These are phyloP conservation scores for Candida sanyiensis DNA, from an alignment of 805 yeast genomes.

Conservation along the genomic window DNA sequence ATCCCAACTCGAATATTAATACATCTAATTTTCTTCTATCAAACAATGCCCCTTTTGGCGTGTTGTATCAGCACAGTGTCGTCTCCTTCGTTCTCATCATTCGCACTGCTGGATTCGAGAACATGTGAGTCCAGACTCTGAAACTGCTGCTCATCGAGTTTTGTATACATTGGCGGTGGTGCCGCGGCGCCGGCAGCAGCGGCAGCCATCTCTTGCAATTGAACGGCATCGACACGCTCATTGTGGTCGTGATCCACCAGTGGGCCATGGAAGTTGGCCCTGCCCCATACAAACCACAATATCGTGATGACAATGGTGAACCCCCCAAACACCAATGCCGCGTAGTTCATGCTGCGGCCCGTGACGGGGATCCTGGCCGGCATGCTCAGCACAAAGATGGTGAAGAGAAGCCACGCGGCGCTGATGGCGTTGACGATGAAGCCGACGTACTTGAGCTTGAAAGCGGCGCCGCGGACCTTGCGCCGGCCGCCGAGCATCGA, in stretches of 20 bases:
- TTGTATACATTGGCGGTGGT: conserved; percentile 13
- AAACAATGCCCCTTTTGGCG: too few species aligned
- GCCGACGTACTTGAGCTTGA: conserved; percentile 56
- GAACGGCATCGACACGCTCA: conserved; percentile 21
- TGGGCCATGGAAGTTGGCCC: conserved; percentile 58
- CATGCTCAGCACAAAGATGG: conserved; percentile 57
- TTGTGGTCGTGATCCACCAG: conserved; percentile 27
- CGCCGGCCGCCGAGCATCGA: conserved; percentile 52
- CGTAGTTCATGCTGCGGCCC: conserved; percentile 39
- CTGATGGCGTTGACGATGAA: conserved; percentile 57
- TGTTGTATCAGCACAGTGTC: too few species aligned
- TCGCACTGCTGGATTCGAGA: conserved; percentile 7
- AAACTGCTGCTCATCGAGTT: conserved; percentile 21
- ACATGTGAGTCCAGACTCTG: conserved; percentile 18
- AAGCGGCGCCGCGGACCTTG: conserved; percentile 62
- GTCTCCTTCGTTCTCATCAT: too few species aligned
- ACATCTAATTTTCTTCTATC: too few species aligned
- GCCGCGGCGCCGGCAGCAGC: too few species aligned
- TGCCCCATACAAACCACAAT: conserved; percentile 58
- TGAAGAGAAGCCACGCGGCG: conserved; percentile 52
- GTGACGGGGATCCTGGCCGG: conserved; percentile 61
- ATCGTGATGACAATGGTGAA: conserved; percentile 44
- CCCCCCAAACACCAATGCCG: conserved; percentile 52
- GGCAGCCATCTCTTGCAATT: conserved; percentile 12
- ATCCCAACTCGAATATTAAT: too few species aligned